A percentile compares a stretch with the other conserved stretches of the same genome.
Evolutionary conservation across 2,329 filamentous ascomycete species (phyloP).

Genomic region (Ophiostoma fasciatum): DNA sequence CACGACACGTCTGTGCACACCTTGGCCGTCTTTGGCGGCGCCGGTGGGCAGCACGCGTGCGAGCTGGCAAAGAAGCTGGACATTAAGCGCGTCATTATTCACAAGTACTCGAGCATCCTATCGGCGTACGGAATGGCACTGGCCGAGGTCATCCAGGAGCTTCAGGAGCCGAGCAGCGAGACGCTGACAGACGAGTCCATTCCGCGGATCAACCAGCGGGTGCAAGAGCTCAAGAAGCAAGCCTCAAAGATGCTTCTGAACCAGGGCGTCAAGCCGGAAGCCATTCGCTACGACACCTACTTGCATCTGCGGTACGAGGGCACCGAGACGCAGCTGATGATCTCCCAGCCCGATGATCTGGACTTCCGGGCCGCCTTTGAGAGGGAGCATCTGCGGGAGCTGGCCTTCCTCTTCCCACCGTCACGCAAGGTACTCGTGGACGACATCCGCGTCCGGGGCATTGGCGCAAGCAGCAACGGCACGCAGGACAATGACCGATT

Average conservation of each 20-base stretch:
- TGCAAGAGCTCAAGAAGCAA: conserved; percentile 36
- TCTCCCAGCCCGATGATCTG: conserved; percentile 54
- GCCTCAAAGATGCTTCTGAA: conserved; percentile 50
- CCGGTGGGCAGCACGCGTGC: conserved; percentile 79
- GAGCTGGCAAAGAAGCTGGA: conserved; percentile 75
- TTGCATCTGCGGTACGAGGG: conserved; percentile 86
- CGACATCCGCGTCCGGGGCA: conserved; percentile 74
- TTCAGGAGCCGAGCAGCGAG: conserved; percentile 56
- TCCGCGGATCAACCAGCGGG: conserved; percentile 25
- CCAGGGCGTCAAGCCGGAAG: conserved; percentile 61
- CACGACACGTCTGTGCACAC: conserved; percentile 80
- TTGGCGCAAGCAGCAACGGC: conserved; percentile 52
- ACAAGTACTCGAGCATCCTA: conserved; percentile 73
- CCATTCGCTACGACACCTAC: conserved; percentile 77
- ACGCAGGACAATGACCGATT: conserved; percentile 63
- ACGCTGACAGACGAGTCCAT: conserved; percentile 40
- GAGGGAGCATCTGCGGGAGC: conserved; percentile 77
- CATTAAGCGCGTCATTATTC: conserved; percentile 70
- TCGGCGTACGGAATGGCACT: conserved; percentile 88
- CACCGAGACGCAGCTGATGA: conserved; percentile 82
- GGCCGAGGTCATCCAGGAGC: conserved; percentile 82
- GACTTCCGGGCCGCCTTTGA: conserved; percentile 74
- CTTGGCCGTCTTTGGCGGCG: conserved; percentile 84
- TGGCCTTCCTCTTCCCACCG: conserved; percentile 72
- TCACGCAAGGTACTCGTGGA: conserved; percentile 71